Evolutionary conservation across 2,329 filamentous ascomycete species (phyloP), one percentile per base, ranked within the genome.

Genomic region (Trichophaea hybrida): DNA sequence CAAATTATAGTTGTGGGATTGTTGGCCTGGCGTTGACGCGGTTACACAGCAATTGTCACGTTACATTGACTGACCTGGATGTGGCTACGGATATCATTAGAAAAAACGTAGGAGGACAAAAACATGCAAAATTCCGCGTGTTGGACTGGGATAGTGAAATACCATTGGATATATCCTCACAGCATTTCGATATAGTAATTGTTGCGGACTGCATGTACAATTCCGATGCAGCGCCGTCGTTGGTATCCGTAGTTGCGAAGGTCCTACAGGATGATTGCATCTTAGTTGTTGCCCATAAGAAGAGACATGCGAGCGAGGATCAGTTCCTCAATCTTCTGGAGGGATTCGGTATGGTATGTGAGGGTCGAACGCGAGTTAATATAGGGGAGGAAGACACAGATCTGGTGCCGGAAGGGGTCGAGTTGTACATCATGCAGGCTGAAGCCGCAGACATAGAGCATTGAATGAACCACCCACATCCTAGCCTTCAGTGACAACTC

Each of bases 201-300:
- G 78, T 85, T 1, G 81, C 82, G 1, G 84, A 88, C 69, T 87
- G 84, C 71, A 87, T 83, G 1, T 88, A 88, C 72, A 87, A 87
- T 69, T 74, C 78, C 13, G 82, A 85, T 66, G 84, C 80, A 61
- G 77, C 83, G 55, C 80, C 81, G 2, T 76, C 80, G 31, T 73
- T 87, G 40, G 82, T 86, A 6, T 71, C 72, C 33, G 82, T 81
- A 1, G 71, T 87, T 7, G 66, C 69, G 24, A 72, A 71, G 7
- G 70, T 85, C 53, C 71, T 76, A 46, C 68, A 70, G 15, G 77
- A 79, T 1, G 69, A 74, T 60, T 74, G 76, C 0, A 66, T 78
- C 32, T 70, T 83, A 24, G 71, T 83, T 13, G 74, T 87, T 32
- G 80, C 82, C 1, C 79, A 84, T 72, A 88, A 88, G 70, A 77